These are phyloP conservation scores for Irpex sp. DNA, from an alignment of 1,284 basidiomycete genomes.

Conservation along the genomic window DNA sequence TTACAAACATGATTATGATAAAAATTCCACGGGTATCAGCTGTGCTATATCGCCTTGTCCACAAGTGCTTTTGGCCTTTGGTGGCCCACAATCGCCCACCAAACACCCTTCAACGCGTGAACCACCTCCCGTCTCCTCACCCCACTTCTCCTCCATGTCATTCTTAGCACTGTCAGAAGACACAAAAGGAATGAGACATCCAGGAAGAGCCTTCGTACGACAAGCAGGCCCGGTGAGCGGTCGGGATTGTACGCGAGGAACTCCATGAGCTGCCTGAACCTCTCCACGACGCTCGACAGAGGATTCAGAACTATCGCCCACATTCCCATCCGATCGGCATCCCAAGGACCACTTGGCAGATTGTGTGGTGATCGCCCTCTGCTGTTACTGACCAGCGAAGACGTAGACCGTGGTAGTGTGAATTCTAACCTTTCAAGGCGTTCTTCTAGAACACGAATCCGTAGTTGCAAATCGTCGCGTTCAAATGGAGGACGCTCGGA, in stretches of 20 bases:
- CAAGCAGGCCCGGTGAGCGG: slow-evolving; percentile 55
- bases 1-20: not conserved
- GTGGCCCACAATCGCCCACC: slow-evolving; percentile 65
- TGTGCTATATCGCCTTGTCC: slow-evolving; percentile 32
- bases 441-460: slow-evolving; percentile 86
- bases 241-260: slow-evolving; percentile 55
- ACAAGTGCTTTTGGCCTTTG: slow-evolving; percentile 42
- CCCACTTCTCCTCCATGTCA: slow-evolving; percentile 64
- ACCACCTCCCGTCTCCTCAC: slow-evolving; percentile 62
- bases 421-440: slow-evolving; percentile 73
- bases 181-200: slow-evolving; percentile 68
- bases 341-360: slow-evolving; percentile 39
- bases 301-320: slow-evolving; percentile 72
- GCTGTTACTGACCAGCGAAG: slow-evolving; percentile 20
- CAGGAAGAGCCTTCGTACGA: slow-evolving; percentile 65
- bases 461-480: slow-evolving; percentile 79
- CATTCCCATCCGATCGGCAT: slow-evolving; percentile 70
- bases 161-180: slow-evolving; percentile 46
- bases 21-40: not conserved
- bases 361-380: slow-evolving; percentile 24
- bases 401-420: slow-evolving; percentile 29
- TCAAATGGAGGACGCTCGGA: slow-evolving; percentile 42
- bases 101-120: slow-evolving; percentile 56
- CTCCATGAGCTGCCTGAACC: slow-evolving; percentile 39
- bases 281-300: slow-evolving; percentile 41